Conservation (phyloP, 371 early-diverging fungal species). For the Apophysomyces elegans region DNA sequence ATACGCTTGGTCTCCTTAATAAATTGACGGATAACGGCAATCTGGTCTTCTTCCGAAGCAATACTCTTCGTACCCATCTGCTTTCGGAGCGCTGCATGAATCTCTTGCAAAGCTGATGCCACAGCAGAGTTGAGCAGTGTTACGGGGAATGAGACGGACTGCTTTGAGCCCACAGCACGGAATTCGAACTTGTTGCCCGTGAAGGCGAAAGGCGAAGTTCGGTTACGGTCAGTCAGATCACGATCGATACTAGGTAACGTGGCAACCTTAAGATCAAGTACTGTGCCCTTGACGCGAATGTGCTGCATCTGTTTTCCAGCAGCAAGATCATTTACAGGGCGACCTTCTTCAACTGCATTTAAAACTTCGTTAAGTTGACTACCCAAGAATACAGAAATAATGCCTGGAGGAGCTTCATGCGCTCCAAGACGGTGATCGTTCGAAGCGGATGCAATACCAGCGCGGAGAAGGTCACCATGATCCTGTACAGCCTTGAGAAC, state of each 20-base stretch:
- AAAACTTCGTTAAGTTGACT: constrained; percentile 94
- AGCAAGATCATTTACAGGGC: constrained; percentile 82
- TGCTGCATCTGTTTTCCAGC: constrained; percentile 80
- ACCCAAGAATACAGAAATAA: constrained; percentile 96
- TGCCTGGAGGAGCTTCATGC: constrained; percentile 97
- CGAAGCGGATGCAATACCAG: constrained; percentile 89
- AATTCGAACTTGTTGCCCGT: constrained; percentile 99
- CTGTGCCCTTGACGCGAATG: constrained; percentile 94
- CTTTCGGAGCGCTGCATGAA: constrained; percentile 71
- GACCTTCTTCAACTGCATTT: constrained; percentile 85
- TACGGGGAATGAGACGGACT: constrained; percentile 95
- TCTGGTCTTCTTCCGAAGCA: constrained; percentile 85
- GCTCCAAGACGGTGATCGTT: constrained; percentile 99
- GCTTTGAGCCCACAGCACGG: constrained; percentile 98
- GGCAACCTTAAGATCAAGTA: constrained; percentile 93
- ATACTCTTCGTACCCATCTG: constrained; percentile 79
- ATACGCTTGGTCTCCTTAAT: constrained; percentile 84
- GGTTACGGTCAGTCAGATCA: constrained; percentile 99
- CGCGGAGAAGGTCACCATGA: constrained; percentile 79
- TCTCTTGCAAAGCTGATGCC: constrained; percentile 78
- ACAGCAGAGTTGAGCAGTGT: constrained; percentile 93
- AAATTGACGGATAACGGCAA: constrained; percentile 84
- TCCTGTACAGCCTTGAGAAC: constrained; percentile 88
- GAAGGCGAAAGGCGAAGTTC: constrained; percentile 98
- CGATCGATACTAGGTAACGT: constrained; percentile 90